Evolutionary conservation across 805 yeast species (phyloP), one percentile per base, ranked within the genome.

Genomic region (Lipomyces yamanashiensis): DNA sequence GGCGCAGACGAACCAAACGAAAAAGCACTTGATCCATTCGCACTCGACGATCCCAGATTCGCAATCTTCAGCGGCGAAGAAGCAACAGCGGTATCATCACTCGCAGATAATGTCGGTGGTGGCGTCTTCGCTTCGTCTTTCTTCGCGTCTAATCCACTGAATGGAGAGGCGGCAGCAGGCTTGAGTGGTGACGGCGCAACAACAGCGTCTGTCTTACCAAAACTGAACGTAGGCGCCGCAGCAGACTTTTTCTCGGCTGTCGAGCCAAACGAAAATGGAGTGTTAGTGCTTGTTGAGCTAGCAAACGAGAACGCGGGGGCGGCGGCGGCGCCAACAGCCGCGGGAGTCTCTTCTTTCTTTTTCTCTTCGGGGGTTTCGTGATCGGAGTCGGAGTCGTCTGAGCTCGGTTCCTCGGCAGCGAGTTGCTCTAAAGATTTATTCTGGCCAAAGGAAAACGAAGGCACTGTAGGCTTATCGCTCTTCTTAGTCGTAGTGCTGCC

Each of bases 31-130:
- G 55, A 54, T 34, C 59, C 59, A 45, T 47, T 51, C 40, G 66
- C 36, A 23, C 44, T 13, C 17, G 56, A 33, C 17, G 59, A 34
- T 13, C 63, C 66, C 23, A 59, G 37, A 50, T 60, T 59, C 17
- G 66, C 21, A 19, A 62, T 58, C 44, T 62, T 62, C 15, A 62
- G 43, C 13, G 66, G 66, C 28, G 64, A 59, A 12, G 60, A 63
- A 19, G 52, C 23, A 12, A 34, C 52, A 28, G 47, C 19, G 7
- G 57, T 17, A 23, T 50, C 52, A 19, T 54, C 56, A 3, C 36
- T 15, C 33, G 62, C 59, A 52, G 66, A 60, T 40, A 60, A 52
- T n/a, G 66, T 59, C 28, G 28, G 5, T 28, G 28, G 28, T 28
- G 28, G 28, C 28, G 28, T 28, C 28, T 28, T 28, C 28, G 28